Evolutionary conservation across 2,329 filamentous ascomycete species (phyloP).

Genomic region (Pseudofabraea citricarpa): DNA sequence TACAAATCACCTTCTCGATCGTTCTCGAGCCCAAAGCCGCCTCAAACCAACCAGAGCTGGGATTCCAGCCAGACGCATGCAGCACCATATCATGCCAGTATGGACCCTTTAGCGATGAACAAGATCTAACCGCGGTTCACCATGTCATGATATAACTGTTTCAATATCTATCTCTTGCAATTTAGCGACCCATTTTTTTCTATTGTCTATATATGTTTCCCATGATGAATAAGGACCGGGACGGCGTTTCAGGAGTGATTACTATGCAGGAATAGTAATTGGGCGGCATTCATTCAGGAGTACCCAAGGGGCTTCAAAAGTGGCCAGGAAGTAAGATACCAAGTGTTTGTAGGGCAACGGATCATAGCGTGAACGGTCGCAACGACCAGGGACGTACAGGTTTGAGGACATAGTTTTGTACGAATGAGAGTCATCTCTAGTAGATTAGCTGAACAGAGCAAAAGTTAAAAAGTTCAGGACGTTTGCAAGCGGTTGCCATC

Average conservation of each 20-base stretch:
- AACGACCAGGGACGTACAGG: too few species aligned
- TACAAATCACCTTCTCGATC: slow-evolving; percentile 42
- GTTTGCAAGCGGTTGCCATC: too few species aligned
- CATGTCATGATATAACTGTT: slow-evolving; percentile 2
- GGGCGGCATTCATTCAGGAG: not conserved
- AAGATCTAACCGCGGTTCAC: slow-evolving; percentile 19
- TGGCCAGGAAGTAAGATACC: not conserved
- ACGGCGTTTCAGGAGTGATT: not conserved
- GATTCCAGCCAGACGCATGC: slow-evolving; percentile 20
- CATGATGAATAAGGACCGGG: not conserved
- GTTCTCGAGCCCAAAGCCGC: slow-evolving; percentile 41
- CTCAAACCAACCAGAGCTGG: slow-evolving; percentile 17
- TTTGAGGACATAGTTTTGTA: too few species aligned
- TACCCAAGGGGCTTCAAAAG: not conserved
- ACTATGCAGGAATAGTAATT: not conserved
- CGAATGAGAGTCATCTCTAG: too few species aligned
- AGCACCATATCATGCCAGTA: slow-evolving; percentile 13
- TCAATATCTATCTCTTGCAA: slow-evolving; percentile 2
- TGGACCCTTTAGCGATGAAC: slow-evolving; percentile 25
- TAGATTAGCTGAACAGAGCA: too few species aligned
- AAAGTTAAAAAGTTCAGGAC: too few species aligned
- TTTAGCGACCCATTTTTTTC: slow-evolving; percentile 2
- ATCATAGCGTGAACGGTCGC: too few species aligned
- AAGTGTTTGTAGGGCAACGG: too few species aligned
- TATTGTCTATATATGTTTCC: not conserved